Evolutionary conservation across 1,139 yeast genomes (phyloP).

Genomic region (Pichia sp.): DNA sequence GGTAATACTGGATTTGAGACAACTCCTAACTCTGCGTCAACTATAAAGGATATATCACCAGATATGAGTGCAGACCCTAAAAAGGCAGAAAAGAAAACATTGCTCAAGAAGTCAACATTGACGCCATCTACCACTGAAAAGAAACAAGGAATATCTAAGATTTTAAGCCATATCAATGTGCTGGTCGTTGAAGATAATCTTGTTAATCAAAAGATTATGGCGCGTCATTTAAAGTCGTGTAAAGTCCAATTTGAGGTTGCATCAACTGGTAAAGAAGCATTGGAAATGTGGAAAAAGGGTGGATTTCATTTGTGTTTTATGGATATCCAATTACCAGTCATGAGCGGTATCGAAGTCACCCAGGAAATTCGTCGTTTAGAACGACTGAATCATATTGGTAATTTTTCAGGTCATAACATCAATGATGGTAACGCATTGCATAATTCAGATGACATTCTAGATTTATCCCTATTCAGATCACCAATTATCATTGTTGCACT

Average conservation of each 20-base stretch:
- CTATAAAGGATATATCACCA: slow-evolving; percentile 2
- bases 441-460: slow-evolving; percentile 48
- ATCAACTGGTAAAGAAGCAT: slow-evolving; percentile 88
- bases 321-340: slow-evolving; percentile 94
- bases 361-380: slow-evolving; percentile 85
- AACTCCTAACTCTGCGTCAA: slow-evolving; percentile 10
- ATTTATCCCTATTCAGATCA: slow-evolving; percentile 63
- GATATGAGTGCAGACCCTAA: background rate
- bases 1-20: background rate
- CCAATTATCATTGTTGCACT: slow-evolving; percentile 96
- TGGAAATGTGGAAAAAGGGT: slow-evolving; percentile 89
- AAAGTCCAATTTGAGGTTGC: slow-evolving; percentile 86
- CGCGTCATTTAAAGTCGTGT: slow-evolving; percentile 86
- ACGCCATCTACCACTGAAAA: slow-evolving; percentile 6
- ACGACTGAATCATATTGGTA: slow-evolving; percentile 78
- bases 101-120: slow-evolving; percentile 4
- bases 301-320: slow-evolving; percentile 89
- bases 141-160: slow-evolving; percentile 43
- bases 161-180: slow-evolving; percentile 80
- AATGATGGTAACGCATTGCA: background rate
- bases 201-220: slow-evolving; percentile 89
- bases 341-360: slow-evolving; percentile 92
- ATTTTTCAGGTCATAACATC: slow-evolving; percentile 25
- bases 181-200: slow-evolving; percentile 95
- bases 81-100: background rate